phyloP scores from a whole-genome alignment of 129 eudicot genomes.

The Cynara cardunculus region DNA sequence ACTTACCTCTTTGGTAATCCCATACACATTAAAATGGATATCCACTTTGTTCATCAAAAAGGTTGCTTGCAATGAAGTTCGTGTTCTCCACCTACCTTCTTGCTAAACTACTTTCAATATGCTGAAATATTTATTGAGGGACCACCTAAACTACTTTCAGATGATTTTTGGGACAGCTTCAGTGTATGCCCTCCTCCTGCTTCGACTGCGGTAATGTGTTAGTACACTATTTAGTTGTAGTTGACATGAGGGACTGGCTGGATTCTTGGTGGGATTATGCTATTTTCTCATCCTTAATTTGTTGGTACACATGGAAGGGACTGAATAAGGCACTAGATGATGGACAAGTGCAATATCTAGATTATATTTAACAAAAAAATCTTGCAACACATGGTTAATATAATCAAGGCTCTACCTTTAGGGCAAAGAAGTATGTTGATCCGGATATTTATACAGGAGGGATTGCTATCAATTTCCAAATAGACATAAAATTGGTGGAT shows the following conservation, averaged over 20 bases:
- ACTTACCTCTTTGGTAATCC: neutral
- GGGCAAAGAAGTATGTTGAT: neutral
- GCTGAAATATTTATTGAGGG: neutral
- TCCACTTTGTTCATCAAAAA: neutral
- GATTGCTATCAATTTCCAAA: neutral
- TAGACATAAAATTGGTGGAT: neutral
- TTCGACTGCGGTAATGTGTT: neutral
- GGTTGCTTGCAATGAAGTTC: neutral
- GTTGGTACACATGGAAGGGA: neutral
- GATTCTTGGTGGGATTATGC: neutral
- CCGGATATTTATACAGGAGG: neutral
- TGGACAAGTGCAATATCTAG: neutral
- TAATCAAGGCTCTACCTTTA: neutral
- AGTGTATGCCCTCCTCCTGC: neutral
- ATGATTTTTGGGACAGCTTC: neutral
- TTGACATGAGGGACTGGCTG: neutral
- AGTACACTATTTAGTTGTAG: neutral
- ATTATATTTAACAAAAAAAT: neutral
- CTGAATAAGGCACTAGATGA: neutral
- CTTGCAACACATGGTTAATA: neutral
- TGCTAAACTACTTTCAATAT: neutral
- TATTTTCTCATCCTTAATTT: neutral
- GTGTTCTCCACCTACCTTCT: neutral
- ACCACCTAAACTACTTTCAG: neutral
- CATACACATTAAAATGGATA: neutral